Conservation (phyloP, 768 basidiomycete species). For the Baorangia bicolor region DNA sequence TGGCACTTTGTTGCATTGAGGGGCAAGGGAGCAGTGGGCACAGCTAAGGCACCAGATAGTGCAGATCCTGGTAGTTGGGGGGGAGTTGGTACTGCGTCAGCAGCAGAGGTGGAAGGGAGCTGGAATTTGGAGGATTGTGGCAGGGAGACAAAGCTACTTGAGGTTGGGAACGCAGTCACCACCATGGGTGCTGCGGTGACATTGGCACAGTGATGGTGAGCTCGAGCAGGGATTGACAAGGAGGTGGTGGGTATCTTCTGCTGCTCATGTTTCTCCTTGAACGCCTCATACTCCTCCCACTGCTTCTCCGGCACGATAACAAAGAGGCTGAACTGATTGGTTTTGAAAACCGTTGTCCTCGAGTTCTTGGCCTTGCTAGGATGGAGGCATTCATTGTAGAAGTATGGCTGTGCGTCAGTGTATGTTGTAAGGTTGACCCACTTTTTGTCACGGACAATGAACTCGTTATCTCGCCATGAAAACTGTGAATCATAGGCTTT, state of each 20-base stretch:
- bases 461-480: conserved; percentile 1
- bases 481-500: neutral
- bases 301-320: conserved; percentile 3
- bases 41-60: too few species aligned
- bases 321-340: neutral
- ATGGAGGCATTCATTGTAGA: conserved; percentile 2
- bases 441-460: conserved; percentile 1
- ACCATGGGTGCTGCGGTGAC: too few species aligned
- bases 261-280: neutral
- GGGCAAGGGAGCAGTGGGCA: too few species aligned
- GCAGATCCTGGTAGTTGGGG: too few species aligned
- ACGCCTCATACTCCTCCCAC: conserved; percentile 4
- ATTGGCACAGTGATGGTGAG: neutral
- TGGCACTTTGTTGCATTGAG: too few species aligned
- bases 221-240: too few species aligned
- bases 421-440: conserved; percentile 7
- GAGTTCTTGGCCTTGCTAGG: neutral
- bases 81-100: too few species aligned
- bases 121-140: too few species aligned
- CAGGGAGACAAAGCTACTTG: too few species aligned
- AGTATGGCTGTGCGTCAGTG: neutral
- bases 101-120: too few species aligned
- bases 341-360: neutral
- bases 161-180: too few species aligned
- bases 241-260: too few species aligned